phyloP scores from a whole-genome alignment of 1,139 yeast species.

The Candida sp. region DNA sequence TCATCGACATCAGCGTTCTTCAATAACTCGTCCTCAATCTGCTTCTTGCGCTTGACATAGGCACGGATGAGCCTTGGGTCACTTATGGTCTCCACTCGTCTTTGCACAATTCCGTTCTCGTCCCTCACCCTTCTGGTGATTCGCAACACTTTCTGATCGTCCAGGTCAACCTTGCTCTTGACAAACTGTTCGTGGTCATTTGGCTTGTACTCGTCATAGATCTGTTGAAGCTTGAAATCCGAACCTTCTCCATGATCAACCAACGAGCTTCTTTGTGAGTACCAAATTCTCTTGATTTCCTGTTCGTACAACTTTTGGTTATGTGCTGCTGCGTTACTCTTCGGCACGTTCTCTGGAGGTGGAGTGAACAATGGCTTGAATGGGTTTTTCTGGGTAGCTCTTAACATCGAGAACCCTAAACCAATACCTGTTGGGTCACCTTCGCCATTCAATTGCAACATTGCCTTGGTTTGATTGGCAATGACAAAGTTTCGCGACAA shows the following conservation, averaged over 20 bases:
- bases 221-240: conserved; percentile 29
- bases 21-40: conserved; percentile 70
- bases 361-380: conserved; percentile 69
- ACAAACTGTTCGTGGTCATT: conserved; percentile 37
- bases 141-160: conserved; percentile 44
- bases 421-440: conserved; percentile 97
- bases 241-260: conserved; percentile 36
- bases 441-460: conserved; percentile 95
- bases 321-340: conserved; percentile 60
- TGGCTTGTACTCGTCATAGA: conserved; percentile 46
- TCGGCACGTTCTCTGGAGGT: conserved; percentile 47
- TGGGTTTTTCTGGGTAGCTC: conserved; percentile 96
- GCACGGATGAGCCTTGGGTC: conserved; percentile 92
- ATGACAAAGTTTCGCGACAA: conserved; percentile 86
- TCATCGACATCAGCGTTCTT: conserved; percentile 64
- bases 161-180: conserved; percentile 22
- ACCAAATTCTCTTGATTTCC: conserved; percentile 92
- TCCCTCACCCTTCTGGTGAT: conserved; percentile 86
- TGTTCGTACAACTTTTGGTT: conserved; percentile 95
- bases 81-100: conserved; percentile 75
- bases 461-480: conserved; percentile 96
- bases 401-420: conserved; percentile 85
- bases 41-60: conserved; percentile 79
- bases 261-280: conserved; percentile 74
- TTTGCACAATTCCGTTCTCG: conserved; percentile 84